phyloP scores from a whole-genome alignment of 805 yeast genomes.

The Lipomyces kockii region DNA sequence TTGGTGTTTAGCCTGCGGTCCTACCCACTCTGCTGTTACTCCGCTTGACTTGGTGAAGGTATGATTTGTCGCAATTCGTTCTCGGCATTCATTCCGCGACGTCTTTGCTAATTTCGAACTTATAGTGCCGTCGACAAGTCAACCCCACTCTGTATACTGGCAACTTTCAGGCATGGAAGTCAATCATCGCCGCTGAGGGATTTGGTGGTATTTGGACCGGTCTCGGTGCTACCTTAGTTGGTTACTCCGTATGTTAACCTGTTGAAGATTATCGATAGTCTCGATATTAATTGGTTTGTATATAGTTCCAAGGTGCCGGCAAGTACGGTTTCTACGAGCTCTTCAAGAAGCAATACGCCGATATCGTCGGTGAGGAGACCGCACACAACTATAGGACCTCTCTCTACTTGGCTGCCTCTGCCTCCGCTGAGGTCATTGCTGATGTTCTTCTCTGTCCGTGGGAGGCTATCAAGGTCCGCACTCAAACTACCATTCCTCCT shows the following conservation, averaged over 20 bases:
- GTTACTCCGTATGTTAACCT: conserved; percentile 61
- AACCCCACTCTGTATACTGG: conserved; percentile 71
- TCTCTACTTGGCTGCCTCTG: conserved; percentile 81
- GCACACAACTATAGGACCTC: conserved; percentile 71
- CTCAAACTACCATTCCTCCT: conserved; percentile 93
- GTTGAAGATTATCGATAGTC: not conserved
- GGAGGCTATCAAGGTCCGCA: conserved; percentile 92
- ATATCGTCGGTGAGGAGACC: conserved; percentile 62
- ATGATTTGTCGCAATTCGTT: not conserved
- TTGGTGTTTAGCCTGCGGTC: conserved; percentile 77
- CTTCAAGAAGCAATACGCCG: conserved; percentile 80
- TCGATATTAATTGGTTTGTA: not conserved
- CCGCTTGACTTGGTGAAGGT: conserved; percentile 88
- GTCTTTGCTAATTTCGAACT: not conserved
- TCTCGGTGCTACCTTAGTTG: conserved; percentile 87
- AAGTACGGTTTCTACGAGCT: conserved; percentile 94
- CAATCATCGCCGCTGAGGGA: conserved; percentile 77
- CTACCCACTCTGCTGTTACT: conserved; percentile 91
- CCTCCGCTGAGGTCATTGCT: conserved; percentile 92
- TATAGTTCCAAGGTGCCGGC: conserved; percentile 86
- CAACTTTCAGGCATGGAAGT: conserved; percentile 79
- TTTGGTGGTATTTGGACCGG: conserved; percentile 80
- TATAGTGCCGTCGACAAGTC: conserved; percentile 81
- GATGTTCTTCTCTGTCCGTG: conserved; percentile 89
- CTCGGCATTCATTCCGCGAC: not conserved